Percentiles rank a stretch among this genome's conserved stretches.
Conservation (phyloP, 352 stramenopile species). For the Pythium apleroticum region DNA sequence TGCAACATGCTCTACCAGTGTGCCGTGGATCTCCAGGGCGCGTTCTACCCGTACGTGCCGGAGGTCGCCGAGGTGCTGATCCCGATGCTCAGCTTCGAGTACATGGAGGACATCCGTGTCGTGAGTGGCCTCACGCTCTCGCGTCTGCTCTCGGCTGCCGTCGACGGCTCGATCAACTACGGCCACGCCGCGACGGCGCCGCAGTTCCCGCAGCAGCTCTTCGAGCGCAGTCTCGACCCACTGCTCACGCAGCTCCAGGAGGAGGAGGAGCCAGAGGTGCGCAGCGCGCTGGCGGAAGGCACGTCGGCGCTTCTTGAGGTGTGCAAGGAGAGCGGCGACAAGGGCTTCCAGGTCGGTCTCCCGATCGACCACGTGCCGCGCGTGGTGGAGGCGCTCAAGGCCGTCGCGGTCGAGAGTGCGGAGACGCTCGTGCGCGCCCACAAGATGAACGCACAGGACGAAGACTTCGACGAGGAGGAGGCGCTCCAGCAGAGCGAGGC, state of each 20-base stretch:
- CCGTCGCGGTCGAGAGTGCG: conserved; percentile 59
- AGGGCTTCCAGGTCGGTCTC: conserved; percentile 68
- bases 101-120: conserved; percentile 84
- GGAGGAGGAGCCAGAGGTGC: conserved; percentile 78
- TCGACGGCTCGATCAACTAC: conserved; percentile 71
- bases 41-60: conserved; percentile 83
- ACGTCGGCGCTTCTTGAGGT: conserved; percentile 73
- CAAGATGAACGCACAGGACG: conserved; percentile 69
- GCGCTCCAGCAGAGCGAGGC: conserved; percentile 69
- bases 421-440: conserved; percentile 58
- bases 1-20: conserved; percentile 91
- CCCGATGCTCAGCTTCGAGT: conserved; percentile 79
- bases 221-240: conserved; percentile 75
- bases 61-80: conserved; percentile 75
- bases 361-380: conserved; percentile 66
- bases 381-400: conserved; percentile 73
- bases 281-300: conserved; percentile 73
- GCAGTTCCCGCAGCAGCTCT: conserved; percentile 78
- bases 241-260: conserved; percentile 70
- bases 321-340: conserved; percentile 80
- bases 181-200: conserved; percentile 52
- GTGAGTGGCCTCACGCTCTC: conserved; percentile 76
- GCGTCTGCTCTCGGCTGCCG: conserved; percentile 67
- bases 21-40: conserved; percentile 75
- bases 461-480: conserved; percentile 80